Evolutionary conservation across 441 rosid genomes (phyloP), one percentile per base, ranked within the genome.

Genomic region (Populus hybrid): DNA sequence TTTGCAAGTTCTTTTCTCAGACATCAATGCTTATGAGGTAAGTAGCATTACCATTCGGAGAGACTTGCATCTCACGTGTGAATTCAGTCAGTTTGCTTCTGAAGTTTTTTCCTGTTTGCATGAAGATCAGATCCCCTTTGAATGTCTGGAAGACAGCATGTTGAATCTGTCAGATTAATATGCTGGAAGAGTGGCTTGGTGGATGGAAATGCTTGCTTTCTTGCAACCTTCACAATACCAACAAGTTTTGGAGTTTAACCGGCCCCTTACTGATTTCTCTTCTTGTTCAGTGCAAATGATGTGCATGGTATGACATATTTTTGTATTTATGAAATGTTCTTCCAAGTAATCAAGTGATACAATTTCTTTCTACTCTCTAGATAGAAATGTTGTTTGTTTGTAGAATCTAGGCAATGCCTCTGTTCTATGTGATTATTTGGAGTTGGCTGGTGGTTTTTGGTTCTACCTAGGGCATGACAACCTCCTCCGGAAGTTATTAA

Each of bases 1-100:
- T 76, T 65, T 80, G 80, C 87, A 92, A 97, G 98, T 95, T 82
- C 89, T 93, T 73, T 90, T 95, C 82, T 91, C 98, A 0, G 99
- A 95, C 61, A 80, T 95, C 59, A 92, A 87, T 80, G 99, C 96
- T 0, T 89, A 91, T 10, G 96, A 91, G 93, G 98, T 90, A 36
- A 72, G 85, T 69, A 23, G n/a, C 11, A 0, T 9, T 38, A n/a
- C 3, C 24, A 36, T 4, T 9, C 30, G n/a, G 53, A 10, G 20
- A 67, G 18, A 21, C 67, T 69, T 65, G 7, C 50, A 72, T 23
- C 6, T 3, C 53, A 24, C 40, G 4, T 8, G 64, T 40, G 57
- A 36, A 68, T 34, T 68, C 40, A 34, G 2, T 66, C n/a, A 11
- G 18, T 12, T 3, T 26, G 34, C 20, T 23, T 66, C 26, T 50